These are phyloP conservation scores for Penicillium sp. DNA, from an alignment of 2,329 filamentous ascomycete species.

Conservation along the genomic window DNA sequence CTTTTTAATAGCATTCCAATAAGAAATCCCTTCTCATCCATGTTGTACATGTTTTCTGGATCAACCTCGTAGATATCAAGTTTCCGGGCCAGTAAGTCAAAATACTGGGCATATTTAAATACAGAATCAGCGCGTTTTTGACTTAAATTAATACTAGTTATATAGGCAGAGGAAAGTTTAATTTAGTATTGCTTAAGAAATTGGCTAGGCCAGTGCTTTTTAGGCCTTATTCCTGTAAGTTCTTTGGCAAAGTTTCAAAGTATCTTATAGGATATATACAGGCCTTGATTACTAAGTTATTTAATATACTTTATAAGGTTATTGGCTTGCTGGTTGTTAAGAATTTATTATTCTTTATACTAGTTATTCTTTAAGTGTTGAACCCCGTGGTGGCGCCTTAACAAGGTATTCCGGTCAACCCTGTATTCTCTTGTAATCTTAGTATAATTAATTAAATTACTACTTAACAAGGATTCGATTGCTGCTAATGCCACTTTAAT, in stretches of 20 bases:
- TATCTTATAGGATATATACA: conserved; percentile 1
- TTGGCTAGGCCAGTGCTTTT: neutral
- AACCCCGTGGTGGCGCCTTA: neutral
- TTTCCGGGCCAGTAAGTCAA: neutral
- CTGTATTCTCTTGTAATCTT: neutral
- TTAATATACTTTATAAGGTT: conserved; percentile 1
- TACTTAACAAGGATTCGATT: no score
- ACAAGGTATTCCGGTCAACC: neutral
- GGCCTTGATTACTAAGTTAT: neutral
- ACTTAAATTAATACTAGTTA: neutral
- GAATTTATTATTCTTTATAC: neutral
- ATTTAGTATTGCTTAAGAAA: neutral
- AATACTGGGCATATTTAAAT: neutral
- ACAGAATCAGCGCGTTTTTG: neutral
- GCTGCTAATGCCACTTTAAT: no score
- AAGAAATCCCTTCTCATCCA: neutral
- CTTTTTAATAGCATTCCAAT: neutral
- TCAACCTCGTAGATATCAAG: neutral
- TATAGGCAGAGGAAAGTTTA: conserved; percentile 14
- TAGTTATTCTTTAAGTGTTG: neutral
- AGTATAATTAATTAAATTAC: no score
- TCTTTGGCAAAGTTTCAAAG: neutral
- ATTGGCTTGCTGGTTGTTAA: neutral
- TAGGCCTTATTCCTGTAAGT: neutral
- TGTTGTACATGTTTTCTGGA: neutral